Evolutionary conservation across 2,329 filamentous ascomycete genomes (phyloP).

Genomic region (Claviceps sp.): DNA sequence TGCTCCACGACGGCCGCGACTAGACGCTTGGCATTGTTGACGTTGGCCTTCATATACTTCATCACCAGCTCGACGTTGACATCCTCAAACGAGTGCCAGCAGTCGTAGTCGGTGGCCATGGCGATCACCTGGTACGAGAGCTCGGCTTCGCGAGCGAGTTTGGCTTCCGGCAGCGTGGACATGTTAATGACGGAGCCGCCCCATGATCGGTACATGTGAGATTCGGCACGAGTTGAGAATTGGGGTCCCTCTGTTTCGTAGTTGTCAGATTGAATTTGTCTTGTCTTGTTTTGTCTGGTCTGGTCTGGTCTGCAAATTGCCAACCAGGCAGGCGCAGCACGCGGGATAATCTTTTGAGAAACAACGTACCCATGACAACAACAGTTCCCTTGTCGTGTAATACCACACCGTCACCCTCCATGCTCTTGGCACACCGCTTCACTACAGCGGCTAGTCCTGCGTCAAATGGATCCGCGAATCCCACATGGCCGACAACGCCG

Average conservation of each 20-base stretch:
- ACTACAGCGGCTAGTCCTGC: constrained; percentile 62
- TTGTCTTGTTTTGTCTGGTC: not conserved
- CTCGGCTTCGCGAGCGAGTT: constrained; percentile 91
- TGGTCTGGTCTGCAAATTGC: not conserved
- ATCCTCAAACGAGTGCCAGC: constrained; percentile 74
- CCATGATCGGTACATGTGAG: constrained; percentile 87
- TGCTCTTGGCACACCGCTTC: constrained; percentile 55
- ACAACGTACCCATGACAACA: constrained; percentile 71
- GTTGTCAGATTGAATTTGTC: not conserved
- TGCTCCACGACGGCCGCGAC: constrained; percentile 81
- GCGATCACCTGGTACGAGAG: constrained; percentile 97
- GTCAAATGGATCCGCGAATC: constrained; percentile 94
- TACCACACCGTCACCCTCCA: constrained; percentile 73
- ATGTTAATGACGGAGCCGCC: constrained; percentile 97
- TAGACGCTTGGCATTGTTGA: constrained; percentile 72
- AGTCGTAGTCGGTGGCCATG: constrained; percentile 99
- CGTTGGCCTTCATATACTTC: constrained; percentile 89
- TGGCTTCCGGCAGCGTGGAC: constrained; percentile 88
- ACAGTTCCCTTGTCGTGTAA: constrained; percentile 76
- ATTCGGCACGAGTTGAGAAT: constrained; percentile 93
- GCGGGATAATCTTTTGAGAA: not conserved
- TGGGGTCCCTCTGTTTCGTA: constrained; percentile 69
- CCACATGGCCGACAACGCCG: constrained; percentile 85
- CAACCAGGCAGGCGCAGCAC: too few species aligned
- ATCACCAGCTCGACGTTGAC: constrained; percentile 97